A percentile compares a stretch with the other conserved stretches of the same genome.
Evolutionary conservation across 495 filamentous ascomycete genomes (phyloP).

Genomic region (Penicillium daleae): DNA sequence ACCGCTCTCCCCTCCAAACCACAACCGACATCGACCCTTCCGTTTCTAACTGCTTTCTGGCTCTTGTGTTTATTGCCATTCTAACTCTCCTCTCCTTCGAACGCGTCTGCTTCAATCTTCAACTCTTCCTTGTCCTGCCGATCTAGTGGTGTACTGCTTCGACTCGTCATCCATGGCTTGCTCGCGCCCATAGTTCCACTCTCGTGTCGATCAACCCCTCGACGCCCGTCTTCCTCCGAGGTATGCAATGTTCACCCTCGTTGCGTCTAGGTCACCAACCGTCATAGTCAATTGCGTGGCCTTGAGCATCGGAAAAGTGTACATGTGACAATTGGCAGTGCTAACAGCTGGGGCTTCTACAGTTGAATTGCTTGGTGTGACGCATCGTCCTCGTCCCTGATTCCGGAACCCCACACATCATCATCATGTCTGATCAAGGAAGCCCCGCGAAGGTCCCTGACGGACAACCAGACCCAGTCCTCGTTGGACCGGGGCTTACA

Average conservation of each 20-base stretch:
- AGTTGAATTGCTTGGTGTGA: slow-evolving; percentile 16
- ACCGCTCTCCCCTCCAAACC: slow-evolving; percentile 35
- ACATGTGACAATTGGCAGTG: slow-evolving; percentile 25
- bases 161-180: slow-evolving; percentile 31
- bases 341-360: slow-evolving; percentile 12
- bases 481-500: slow-evolving; percentile 40
- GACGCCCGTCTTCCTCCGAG: slow-evolving; percentile 21
- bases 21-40: slow-evolving; percentile 15
- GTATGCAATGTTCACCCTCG: slow-evolving; percentile 18
- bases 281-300: slow-evolving; percentile 9
- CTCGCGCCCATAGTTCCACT: slow-evolving; percentile 16
- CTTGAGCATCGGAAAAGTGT: not conserved
- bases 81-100: not conserved
- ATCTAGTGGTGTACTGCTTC: not conserved
- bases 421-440: slow-evolving; percentile 40
- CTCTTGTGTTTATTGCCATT: not conserved
- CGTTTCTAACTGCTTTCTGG: slow-evolving; percentile 4
- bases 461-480: slow-evolving; percentile 40
- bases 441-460: slow-evolving; percentile 36
- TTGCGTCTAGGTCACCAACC: slow-evolving; percentile 6
- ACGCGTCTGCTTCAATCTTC: not conserved
- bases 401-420: slow-evolving; percentile 10
- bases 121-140: not conserved
- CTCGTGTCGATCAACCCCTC: slow-evolving; percentile 23
- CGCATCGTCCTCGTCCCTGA: slow-evolving; percentile 11